Conservation (phyloP, 164 flowering plant species). For the Vitis cinerea region DNA sequence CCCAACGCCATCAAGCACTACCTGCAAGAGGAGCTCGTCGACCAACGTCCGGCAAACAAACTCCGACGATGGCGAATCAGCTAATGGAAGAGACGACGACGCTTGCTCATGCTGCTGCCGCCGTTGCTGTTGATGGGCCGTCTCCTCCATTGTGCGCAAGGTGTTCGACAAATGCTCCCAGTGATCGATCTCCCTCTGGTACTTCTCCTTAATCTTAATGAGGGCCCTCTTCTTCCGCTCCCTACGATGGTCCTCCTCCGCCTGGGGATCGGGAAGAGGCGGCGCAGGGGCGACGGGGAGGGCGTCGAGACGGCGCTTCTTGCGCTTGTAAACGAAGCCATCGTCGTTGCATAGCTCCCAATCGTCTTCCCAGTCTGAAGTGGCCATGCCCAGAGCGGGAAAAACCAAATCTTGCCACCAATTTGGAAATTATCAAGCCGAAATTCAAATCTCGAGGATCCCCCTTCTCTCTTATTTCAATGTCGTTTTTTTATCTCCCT, state of each 20-base stretch:
- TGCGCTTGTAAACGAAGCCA: slow-evolving; percentile 70
- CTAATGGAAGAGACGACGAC: background rate
- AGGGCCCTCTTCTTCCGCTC: slow-evolving; percentile 45
- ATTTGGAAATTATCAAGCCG: too few relatives aligned
- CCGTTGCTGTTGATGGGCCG: slow-evolving; percentile 5
- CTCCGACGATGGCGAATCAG: slow-evolving; percentile 9
- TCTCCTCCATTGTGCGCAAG: slow-evolving; percentile 43
- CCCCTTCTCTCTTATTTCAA: too few relatives aligned
- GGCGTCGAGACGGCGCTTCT: slow-evolving; percentile 35
- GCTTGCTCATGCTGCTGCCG: slow-evolving; percentile 3
- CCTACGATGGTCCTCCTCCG: slow-evolving; percentile 34
- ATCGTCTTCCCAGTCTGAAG: slow-evolving; percentile 30
- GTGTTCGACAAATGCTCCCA: slow-evolving; percentile 63
- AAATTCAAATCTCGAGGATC: too few relatives aligned
- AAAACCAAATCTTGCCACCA: background rate
- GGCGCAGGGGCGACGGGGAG: background rate
- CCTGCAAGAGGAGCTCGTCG: slow-evolving; percentile 61
- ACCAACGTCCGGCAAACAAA: slow-evolving; percentile 22
- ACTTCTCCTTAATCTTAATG: slow-evolving; percentile 42
- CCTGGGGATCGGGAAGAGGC: slow-evolving; percentile 31
- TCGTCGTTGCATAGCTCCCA: slow-evolving; percentile 79
- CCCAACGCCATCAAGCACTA: slow-evolving; percentile 11
- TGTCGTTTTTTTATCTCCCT: too few relatives aligned
- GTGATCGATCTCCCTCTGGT: slow-evolving; percentile 47
- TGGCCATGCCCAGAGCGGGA: slow-evolving; percentile 9